Evolutionary conservation across 176 grass and related monocot genomes (phyloP).

Genomic region (Hsuehochloa calcarea): DNA sequence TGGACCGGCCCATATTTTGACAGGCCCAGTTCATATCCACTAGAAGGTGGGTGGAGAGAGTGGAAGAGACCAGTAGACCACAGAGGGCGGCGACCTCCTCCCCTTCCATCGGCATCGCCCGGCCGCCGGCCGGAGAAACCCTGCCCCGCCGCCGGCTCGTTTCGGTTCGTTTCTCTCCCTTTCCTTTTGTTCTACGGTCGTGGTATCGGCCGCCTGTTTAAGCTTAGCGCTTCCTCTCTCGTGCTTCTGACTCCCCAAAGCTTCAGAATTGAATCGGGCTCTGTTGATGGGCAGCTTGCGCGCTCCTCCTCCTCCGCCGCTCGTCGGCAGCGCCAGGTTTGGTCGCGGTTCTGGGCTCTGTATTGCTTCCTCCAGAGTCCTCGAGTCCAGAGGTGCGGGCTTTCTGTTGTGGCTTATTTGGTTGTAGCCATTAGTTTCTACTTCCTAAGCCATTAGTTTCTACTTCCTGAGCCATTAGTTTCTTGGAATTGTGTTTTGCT

Average conservation of each 20-base stretch:
- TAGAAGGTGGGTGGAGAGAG: background rate
- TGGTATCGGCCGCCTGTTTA: too few relatives aligned
- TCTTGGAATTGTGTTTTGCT: background rate
- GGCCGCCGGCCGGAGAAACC: background rate
- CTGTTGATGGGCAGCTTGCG: slow-evolving; percentile 30
- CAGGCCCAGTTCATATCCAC: background rate
- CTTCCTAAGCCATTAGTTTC: background rate
- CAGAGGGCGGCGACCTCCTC: background rate
- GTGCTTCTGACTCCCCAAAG: background rate
- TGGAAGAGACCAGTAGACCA: background rate
- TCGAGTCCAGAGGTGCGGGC: slow-evolving; percentile 31
- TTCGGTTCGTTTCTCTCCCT: background rate
- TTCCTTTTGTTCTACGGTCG: background rate
- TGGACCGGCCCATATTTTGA: background rate
- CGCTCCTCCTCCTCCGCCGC: slow-evolving; percentile 16
- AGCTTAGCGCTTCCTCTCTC: background rate
- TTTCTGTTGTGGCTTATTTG: background rate
- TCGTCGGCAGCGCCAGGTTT: background rate
- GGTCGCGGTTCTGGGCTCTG: background rate
- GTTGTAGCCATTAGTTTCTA: background rate
- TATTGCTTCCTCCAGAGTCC: background rate
- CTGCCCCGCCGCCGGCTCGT: background rate
- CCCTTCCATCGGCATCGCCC: background rate
- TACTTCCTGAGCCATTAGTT: background rate
- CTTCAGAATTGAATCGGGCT: slow-evolving; percentile 30